Evolutionary conservation across 176 grass and related monocot genomes (phyloP), one percentile per base, ranked within the genome.

Genomic region (Pontederia crassipes): DNA sequence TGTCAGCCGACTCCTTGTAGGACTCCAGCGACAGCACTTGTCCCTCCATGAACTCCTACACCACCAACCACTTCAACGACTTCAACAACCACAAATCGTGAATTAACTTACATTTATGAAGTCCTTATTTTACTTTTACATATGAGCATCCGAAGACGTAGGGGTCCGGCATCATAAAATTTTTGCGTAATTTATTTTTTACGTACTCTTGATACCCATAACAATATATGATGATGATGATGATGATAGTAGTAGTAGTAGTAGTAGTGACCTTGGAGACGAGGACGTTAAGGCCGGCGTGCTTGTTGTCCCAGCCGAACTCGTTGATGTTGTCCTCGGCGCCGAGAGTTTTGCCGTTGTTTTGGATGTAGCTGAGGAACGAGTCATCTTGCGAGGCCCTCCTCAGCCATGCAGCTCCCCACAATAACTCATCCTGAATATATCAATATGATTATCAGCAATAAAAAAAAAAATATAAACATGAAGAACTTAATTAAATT

Each of bases 261-360:
- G 52, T 8, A 18, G 3, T 13, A 54, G 11, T 54, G 8, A 83
- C 92, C 87, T 97, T 97, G 59, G 92, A 88, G 47, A 97, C 73
- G 0, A 97, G 65, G 29, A 97, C 87, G 35, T 97, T 97, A 57
- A 97, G 67, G 28, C 92, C 92, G 2, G 92, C 87, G n/a, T 91
- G 92, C 70, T 97, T 97, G 76, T 91, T 97, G 66, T 97, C 92
- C 92, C 92, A 97, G 5, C 92, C 92, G 1, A 97, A 97, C 49
- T 97, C 92, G 52, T 91, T 83, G 67, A 68, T 82, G 76, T 53
- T 91, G 24, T 97, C 92, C 53, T 91, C 92, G 51, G 92, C 87
- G 4, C 92, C 84, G 0, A 97, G 79, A 17, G 83, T 97, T 67
- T 91, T 91, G 73, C 87, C 87, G 14, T 97, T 97, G 56, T 80